Evolutionary conservation across 1,139 yeast species (phyloP).

Genomic region (Taiozyma onychis): DNA sequence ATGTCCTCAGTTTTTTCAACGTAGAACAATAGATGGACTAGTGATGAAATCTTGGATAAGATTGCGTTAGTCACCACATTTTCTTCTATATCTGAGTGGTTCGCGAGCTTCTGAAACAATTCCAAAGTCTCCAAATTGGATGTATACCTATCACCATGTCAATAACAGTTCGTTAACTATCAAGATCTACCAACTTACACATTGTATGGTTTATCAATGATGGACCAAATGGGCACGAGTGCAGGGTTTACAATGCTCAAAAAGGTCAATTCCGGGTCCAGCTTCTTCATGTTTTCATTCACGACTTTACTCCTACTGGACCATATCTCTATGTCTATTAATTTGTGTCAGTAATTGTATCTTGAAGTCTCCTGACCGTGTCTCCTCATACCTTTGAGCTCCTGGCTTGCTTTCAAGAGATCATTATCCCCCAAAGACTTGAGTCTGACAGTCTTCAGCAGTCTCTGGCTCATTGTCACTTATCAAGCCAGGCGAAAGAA

Average conservation of each 20-base stretch:
- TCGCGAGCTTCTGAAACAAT: slow-evolving; percentile 12
- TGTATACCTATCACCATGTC: slow-evolving; percentile 13
- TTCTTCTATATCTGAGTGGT: slow-evolving; percentile 11
- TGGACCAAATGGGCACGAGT: slow-evolving; percentile 23
- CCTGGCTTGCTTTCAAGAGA: not conserved
- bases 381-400: not conserved
- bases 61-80: slow-evolving; percentile 11
- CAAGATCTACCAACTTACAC: slow-evolving; percentile 13
- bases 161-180: not conserved
- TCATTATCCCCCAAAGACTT: not conserved
- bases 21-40: slow-evolving; percentile 16
- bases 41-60: slow-evolving; percentile 9
- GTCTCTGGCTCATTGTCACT: slow-evolving; percentile 11
- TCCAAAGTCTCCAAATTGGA: slow-evolving; percentile 8
- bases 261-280: slow-evolving; percentile 6
- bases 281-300: slow-evolving; percentile 11
- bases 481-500: not conserved
- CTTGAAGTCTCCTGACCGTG: not conserved
- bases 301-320: slow-evolving; percentile 20
- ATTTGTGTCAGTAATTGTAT: not conserved
- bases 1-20: slow-evolving; percentile 7
- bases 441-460: slow-evolving; percentile 8
- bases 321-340: slow-evolving; percentile 22
- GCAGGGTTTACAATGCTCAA: slow-evolving; percentile 16
- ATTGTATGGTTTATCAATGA: slow-evolving; percentile 22